Evolutionary conservation across 306 rosid genomes (phyloP).

Genomic region (Quercus cerris): DNA sequence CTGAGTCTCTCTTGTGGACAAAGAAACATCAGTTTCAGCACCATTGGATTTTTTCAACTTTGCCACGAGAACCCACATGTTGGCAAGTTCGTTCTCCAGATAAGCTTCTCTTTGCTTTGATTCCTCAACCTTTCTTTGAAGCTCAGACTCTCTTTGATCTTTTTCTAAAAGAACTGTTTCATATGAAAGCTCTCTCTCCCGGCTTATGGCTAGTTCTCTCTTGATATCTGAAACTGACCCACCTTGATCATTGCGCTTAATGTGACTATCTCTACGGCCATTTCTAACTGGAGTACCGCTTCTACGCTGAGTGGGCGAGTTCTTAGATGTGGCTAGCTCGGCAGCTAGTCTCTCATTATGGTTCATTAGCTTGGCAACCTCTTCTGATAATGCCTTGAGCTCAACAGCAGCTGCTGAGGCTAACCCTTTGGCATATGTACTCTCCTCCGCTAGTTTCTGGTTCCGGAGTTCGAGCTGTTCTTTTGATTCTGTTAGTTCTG

Average conservation of each 20-base stretch:
- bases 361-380: conserved; percentile 92
- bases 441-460: conserved; percentile 91
- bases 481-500: conserved; percentile 62
- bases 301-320: conserved; percentile 65
- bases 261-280: conserved; percentile 68
- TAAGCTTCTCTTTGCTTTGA: conserved; percentile 92
- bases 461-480: conserved; percentile 72
- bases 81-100: conserved; percentile 93
- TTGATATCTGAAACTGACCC: conserved; percentile 55
- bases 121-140: conserved; percentile 78
- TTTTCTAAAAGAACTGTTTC: conserved; percentile 74
- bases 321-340: conserved; percentile 73
- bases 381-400: conserved; percentile 95
- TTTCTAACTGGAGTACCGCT: conserved; percentile 45
- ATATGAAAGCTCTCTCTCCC: conserved; percentile 73
- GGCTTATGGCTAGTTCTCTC: conserved; percentile 77
- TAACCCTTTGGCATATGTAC: conserved; percentile 92
- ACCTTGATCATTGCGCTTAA: conserved; percentile 62
- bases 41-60: conserved; percentile 80
- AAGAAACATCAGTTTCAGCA: conserved; percentile 62
- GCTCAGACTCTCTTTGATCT: conserved; percentile 78
- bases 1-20: conserved; percentile 46
- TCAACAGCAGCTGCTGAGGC: conserved; percentile 99
- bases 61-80: conserved; percentile 99
- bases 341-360: conserved; percentile 74